phyloP scores from a whole-genome alignment of 2,329 filamentous ascomycete species.

The Cryphonectria radicalis region DNA sequence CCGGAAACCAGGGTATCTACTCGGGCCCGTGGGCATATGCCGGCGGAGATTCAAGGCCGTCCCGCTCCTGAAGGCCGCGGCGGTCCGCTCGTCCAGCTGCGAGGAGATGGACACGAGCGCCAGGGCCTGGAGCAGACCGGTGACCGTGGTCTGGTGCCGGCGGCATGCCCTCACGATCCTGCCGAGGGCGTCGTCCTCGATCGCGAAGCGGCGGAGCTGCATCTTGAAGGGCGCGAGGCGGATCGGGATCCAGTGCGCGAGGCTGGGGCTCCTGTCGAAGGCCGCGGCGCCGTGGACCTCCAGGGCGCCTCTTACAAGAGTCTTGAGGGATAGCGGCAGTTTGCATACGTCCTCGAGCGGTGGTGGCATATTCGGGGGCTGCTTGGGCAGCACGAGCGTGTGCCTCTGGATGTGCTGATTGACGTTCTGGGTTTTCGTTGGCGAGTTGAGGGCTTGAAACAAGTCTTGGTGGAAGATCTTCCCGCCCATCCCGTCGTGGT shows the following conservation, averaged over 20 bases:
- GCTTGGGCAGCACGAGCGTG: conserved; percentile 13
- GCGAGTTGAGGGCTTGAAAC: conserved; percentile 35
- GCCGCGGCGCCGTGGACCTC: conserved; percentile 31
- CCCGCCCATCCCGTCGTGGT: conserved; percentile 37
- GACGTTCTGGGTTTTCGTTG: not conserved
- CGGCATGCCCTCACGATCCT: conserved; percentile 32
- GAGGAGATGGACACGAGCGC: conserved; percentile 33
- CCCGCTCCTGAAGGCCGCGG: not conserved
- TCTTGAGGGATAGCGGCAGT: conserved; percentile 31
- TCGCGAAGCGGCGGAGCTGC: conserved; percentile 30
- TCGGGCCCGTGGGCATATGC: conserved; percentile 27
- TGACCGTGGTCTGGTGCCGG: conserved; percentile 37
- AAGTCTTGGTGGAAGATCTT: conserved; percentile 40
- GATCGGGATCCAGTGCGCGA: conserved; percentile 34
- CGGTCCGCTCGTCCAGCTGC: conserved; percentile 24
- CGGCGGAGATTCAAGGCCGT: conserved; percentile 35
- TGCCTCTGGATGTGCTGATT: conserved; percentile 21
- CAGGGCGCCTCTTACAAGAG: conserved; percentile 30
- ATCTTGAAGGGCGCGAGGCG: conserved; percentile 31
- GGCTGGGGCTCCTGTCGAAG: conserved; percentile 21
- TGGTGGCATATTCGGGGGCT: conserved; percentile 32
- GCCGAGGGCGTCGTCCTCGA: conserved; percentile 28
- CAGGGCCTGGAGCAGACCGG: conserved; percentile 37
- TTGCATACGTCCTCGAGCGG: conserved; percentile 34
- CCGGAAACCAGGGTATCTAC: conserved; percentile 13